Base-by-base conservation (phyloP, 768 basidiomycete genomes). In the Pisolithus marmoratus region DNA sequence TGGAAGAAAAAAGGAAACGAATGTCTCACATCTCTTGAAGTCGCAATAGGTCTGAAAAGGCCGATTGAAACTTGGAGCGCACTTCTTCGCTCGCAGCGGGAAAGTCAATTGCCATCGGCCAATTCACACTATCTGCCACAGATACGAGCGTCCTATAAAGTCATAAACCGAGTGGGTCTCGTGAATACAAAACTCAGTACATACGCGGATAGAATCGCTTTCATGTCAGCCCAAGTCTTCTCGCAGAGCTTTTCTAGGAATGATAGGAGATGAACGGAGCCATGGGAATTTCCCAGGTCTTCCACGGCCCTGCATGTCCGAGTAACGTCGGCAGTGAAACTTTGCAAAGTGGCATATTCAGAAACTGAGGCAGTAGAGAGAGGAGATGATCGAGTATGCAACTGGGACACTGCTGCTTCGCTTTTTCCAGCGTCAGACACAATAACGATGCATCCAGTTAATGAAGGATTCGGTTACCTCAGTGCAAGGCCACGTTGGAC, bases 91-190 rank as follows among this genome's bases (percentile, higher is more conserved):
- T 60, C 7, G 77, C 74, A 0, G 76, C 55, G 20, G 72, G 63
- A 60, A 89, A 92, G 58, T 90, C 78, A 0, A 93, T 78, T 17
- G 79, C 73, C 57, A 76, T 74, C 2, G 95, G 95, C 95, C 95
- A 98, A n/a, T 82, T 78, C 23, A 98, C 67, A 43, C 73, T 75
- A 66, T 94, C 93, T 1, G 88, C 77, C 14, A 81, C 77, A 24
- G 72, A 67, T 20, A 83, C 69, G 22, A 98, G 72, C 5, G 74
- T 66, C 19, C 94, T 95, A 49, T 8, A 26, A 44, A 5, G 27
- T 11, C 5, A 44, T 63, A 19, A 43, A 54, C 57, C 48, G 46
- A 37, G 1, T 38, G 40, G 15, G 24, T 38, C n/a, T 38, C 54
- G 12, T 38, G 7, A 37, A 24, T 17, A 53, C 5, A 37, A 15